phyloP scores from a whole-genome alignment of 352 stramenopile genomes.

The Globisporangium sylvaticum region DNA sequence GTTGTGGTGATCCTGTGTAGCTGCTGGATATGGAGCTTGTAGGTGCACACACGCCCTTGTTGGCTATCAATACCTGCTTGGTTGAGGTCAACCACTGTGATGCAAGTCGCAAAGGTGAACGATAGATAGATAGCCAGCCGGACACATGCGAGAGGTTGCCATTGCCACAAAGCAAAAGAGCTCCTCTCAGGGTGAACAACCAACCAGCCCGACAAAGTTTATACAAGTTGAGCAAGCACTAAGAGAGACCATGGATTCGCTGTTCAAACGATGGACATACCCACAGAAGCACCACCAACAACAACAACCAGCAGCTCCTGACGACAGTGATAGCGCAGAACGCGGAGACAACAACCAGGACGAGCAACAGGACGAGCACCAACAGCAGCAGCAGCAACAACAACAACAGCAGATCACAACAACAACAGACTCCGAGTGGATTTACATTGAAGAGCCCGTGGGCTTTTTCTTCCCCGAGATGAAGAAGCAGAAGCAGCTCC shows the following conservation, averaged over 20 bases:
- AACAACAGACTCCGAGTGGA: slow-evolving; percentile 40
- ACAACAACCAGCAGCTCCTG: slow-evolving; percentile 3
- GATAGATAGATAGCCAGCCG: neutral
- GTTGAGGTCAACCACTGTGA: neutral
- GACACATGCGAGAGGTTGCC: neutral
- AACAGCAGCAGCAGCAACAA: slow-evolving; percentile 9
- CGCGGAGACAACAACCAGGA: slow-evolving; percentile 15
- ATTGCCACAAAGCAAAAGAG: neutral
- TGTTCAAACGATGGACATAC: slow-evolving; percentile 6
- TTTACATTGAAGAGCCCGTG: slow-evolving; percentile 50
- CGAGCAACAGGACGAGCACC: slow-evolving; percentile 5
- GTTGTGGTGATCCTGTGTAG: too few species aligned
- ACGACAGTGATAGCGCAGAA: slow-evolving; percentile 8
- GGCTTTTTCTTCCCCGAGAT: slow-evolving; percentile 48
- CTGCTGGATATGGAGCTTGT: neutral
- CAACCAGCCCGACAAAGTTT: neutral
- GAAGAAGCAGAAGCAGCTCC: slow-evolving; percentile 29
- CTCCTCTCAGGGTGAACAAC: neutral
- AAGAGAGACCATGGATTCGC: neutral
- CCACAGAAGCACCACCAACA: neutral
- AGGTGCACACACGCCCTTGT: neutral
- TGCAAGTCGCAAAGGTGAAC: neutral
- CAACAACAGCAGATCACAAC: slow-evolving; percentile 1
- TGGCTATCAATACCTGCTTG: too few species aligned
- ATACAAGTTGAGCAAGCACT: neutral